Base-by-base conservation (phyloP, 768 basidiomycete species). In the Phlebiopsis gigantea region DNA sequence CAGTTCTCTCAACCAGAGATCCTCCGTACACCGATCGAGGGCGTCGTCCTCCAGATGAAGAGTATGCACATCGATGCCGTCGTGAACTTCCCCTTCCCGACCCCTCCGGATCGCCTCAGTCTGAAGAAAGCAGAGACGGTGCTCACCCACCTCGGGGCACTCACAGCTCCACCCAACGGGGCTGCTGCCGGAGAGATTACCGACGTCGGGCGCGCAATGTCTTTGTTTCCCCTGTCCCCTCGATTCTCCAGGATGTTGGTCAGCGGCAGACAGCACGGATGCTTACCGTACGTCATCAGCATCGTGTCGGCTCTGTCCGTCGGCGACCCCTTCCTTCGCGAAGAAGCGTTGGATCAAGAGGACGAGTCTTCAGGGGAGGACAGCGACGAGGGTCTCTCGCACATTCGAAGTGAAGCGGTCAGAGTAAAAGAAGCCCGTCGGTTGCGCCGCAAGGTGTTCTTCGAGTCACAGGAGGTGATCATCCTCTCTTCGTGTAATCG, bases 11-110 rank as follows among this genome's bases (percentile, higher is more conserved):
- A 83, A 57, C 97, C 97, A 1, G 97, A 99, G 70, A 95, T 98
- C 55, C 79, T 93, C 44, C 88, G 95, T 22, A 93, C 91, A 75
- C 95, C 97, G 0, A 96, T 98, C 62, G 97, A 98, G 64, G 95
- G 94, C 1, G 87, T 98, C 22, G 90, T 98, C 8, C 77, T 98
- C 29, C 95, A 98, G 70, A 98, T 99, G 96, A 99, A 99, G 77
- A 87, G 85, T 69, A 98, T 99, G 94, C 92, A 96, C 66, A 96
- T 99, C 57, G 94, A 98, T 65, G 79, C 92, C 1, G 93, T 98
- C 39, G 78, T 92, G 63, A 98, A 98, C 73, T 99, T 99, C 71
- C 97, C 97, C 15, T 98, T 98, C 73, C 97, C 97, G 1, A 98
- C 97, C 0, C 88, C 96, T 14, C 97, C 97, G 0, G 91, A 97